These are phyloP conservation scores for Xylaria sp. DNA, from an alignment of 2,329 filamentous ascomycete species.

Conservation along the genomic window DNA sequence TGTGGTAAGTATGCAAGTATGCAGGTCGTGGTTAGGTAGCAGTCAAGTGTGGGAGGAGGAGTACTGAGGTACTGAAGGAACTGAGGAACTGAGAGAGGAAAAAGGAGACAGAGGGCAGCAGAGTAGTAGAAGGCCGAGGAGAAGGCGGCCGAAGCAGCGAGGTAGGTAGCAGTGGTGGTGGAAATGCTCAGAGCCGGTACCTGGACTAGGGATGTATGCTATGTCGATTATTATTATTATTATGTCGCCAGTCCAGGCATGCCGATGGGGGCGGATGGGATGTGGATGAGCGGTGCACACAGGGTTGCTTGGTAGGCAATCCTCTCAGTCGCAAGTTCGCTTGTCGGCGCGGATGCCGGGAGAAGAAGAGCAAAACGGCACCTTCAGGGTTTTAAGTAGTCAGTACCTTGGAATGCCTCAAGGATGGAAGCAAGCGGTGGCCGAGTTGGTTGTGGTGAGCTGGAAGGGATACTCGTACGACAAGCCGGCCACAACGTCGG, in stretches of 20 bases:
- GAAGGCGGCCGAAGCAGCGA: conserved; percentile 16
- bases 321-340: conserved; percentile 23
- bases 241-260: conserved; percentile 35
- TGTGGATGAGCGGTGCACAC: conserved; percentile 36
- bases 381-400: conserved; percentile 27
- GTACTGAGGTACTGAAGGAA: neutral
- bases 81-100: neutral
- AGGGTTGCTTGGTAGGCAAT: conserved; percentile 22
- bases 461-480: conserved; percentile 16
- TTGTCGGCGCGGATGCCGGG: conserved; percentile 34
- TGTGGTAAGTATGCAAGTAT: conserved; percentile 17
- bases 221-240: neutral
- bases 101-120: neutral
- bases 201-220: neutral
- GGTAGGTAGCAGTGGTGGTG: conserved; percentile 30
- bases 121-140: conserved; percentile 11
- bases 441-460: conserved; percentile 30
- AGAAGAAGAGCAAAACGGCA: conserved; percentile 20
- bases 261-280: conserved; percentile 32
- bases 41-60: conserved; percentile 18
- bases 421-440: conserved; percentile 35
- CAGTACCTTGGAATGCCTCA: conserved; percentile 16
- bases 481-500: conserved; percentile 11
- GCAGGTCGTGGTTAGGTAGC: conserved; percentile 29
- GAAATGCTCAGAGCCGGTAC: conserved; percentile 30